These are phyloP conservation scores for Brassica nigra DNA, from an alignment of 345 rosid genomes.

Conservation along the genomic window DNA sequence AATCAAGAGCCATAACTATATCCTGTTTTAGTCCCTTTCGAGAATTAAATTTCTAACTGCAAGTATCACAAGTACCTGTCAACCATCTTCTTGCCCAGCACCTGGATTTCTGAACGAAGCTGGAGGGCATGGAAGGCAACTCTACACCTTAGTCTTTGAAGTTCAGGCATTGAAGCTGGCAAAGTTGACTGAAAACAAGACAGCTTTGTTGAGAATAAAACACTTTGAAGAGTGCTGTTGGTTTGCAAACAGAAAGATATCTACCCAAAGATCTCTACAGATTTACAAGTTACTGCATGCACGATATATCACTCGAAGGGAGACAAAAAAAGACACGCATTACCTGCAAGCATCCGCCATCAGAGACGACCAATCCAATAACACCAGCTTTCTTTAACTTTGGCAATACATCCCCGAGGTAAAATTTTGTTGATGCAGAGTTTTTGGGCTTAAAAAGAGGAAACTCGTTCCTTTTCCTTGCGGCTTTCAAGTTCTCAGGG, in stretches of 20 bases:
- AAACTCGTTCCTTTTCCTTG: conserved; percentile 71
- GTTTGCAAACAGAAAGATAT: conserved; percentile 22
- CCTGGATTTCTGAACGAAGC: conserved; percentile 80
- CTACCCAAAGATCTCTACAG: conserved; percentile 10
- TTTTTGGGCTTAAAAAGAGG: conserved; percentile 74
- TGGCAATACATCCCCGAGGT: conserved; percentile 77
- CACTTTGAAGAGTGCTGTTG: background rate
- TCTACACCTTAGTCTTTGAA: conserved; percentile 95
- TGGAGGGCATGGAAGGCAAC: conserved; percentile 96
- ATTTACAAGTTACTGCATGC: background rate
- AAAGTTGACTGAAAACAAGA: conserved; percentile 70
- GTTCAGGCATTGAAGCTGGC: conserved; percentile 77
- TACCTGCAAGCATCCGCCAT: conserved; percentile 97
- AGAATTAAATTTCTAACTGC: background rate
- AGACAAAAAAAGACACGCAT: background rate
- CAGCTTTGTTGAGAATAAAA: conserved; percentile 6
- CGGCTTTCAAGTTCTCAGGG: conserved; percentile 77
- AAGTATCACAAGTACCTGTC: conserved; percentile 61
- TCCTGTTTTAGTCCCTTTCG: background rate
- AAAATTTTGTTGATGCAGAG: conserved; percentile 73
- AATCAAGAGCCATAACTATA: conserved; percentile 10
- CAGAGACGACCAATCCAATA: conserved; percentile 69
- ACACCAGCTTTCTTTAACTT: conserved; percentile 69
- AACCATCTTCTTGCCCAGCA: conserved; percentile 75
- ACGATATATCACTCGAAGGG: conserved; percentile 3